Conservation (phyloP, 2,329 filamentous ascomycete genomes). For the Talaromyces sp. region DNA sequence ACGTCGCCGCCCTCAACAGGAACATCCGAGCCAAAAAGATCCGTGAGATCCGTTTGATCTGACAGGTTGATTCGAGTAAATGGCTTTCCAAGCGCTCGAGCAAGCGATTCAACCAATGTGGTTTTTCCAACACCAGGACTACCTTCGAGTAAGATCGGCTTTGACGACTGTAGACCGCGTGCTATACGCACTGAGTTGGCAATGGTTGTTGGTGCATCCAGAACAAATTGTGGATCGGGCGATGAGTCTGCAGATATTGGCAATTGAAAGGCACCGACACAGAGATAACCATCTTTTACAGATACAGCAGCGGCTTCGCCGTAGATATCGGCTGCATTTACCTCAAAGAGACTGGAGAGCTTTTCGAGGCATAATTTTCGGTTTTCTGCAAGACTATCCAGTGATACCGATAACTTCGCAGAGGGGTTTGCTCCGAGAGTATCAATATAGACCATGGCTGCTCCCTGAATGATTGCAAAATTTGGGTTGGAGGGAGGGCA, state of each 20-base stretch:
- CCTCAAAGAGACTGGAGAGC: slow-evolving; percentile 60
- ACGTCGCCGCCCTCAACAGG: slow-evolving; percentile 88
- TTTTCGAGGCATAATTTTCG: slow-evolving; percentile 67
- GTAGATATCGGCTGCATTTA: slow-evolving; percentile 63
- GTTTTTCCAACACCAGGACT: slow-evolving; percentile 99
- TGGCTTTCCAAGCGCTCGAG: slow-evolving; percentile 70
- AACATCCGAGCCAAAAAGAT: slow-evolving; percentile 93
- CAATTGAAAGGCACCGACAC: slow-evolving; percentile 71
- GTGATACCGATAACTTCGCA: slow-evolving; percentile 69
- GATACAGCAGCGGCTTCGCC: slow-evolving; percentile 55
- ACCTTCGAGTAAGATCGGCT: slow-evolving; percentile 90
- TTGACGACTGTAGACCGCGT: slow-evolving; percentile 78
- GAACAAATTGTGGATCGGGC: slow-evolving; percentile 62
- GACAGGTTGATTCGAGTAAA: slow-evolving; percentile 94
- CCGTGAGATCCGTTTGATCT: slow-evolving; percentile 96
- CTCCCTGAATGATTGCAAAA: slow-evolving; percentile 69
- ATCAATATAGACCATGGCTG: slow-evolving; percentile 92
- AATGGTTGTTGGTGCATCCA: slow-evolving; percentile 84
- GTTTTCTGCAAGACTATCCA: slow-evolving; percentile 64
- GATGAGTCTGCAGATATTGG: slow-evolving; percentile 45
- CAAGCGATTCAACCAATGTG: slow-evolving; percentile 79
- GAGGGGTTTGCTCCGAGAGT: slow-evolving; percentile 93
- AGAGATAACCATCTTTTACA: slow-evolving; percentile 51
- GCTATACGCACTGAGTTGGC: slow-evolving; percentile 87
- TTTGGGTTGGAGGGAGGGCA: slow-evolving; percentile 45